These are phyloP conservation scores for Chaetomiaceae sp. DNA, from an alignment of 2,329 filamentous ascomycete species.

Conservation along the genomic window DNA sequence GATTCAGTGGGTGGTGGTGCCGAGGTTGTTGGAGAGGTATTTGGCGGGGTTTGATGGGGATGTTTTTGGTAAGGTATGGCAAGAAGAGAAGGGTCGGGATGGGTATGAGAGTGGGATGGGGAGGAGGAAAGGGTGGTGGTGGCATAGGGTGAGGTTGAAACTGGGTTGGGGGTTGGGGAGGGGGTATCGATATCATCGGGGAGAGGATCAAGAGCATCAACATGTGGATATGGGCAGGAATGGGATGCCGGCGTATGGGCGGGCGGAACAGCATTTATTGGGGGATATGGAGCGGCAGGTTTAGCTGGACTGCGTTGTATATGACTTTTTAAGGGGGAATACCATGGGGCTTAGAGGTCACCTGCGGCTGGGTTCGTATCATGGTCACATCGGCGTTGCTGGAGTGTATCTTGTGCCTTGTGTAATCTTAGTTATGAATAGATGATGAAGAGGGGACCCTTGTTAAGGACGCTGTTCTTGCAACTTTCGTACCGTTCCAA, in stretches of 20 bases:
- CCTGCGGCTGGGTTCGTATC: too few species aligned
- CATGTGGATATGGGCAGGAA: not conserved
- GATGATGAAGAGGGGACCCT: too few species aligned
- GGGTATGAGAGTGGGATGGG: not conserved
- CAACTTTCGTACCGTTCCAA: too few species aligned
- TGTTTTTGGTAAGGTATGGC: not conserved
- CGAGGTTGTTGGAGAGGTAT: slow-evolving; percentile 19
- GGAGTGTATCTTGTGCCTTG: too few species aligned
- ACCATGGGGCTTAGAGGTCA: not conserved
- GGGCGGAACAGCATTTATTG: slow-evolving; percentile 17
- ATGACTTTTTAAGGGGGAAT: not conserved
- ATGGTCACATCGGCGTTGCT: too few species aligned
- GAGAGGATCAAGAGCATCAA: not conserved
- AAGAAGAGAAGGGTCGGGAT: not conserved
- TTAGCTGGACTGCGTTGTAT: too few species aligned
- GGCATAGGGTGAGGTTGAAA: not conserved
- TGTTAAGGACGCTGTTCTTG: too few species aligned
- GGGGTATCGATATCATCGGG: not conserved
- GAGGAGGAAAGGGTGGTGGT: not conserved
- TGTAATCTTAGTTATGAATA: too few species aligned
- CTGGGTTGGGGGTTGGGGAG: not conserved
- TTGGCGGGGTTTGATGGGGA: slow-evolving; percentile 17
- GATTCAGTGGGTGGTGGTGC: slow-evolving; percentile 14
- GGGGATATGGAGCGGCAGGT: slow-evolving; percentile 14
- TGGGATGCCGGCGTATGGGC: not conserved